These are phyloP conservation scores for Dunaliella salina DNA, from an alignment of 163 green algal genomes.

Conservation along the genomic window DNA sequence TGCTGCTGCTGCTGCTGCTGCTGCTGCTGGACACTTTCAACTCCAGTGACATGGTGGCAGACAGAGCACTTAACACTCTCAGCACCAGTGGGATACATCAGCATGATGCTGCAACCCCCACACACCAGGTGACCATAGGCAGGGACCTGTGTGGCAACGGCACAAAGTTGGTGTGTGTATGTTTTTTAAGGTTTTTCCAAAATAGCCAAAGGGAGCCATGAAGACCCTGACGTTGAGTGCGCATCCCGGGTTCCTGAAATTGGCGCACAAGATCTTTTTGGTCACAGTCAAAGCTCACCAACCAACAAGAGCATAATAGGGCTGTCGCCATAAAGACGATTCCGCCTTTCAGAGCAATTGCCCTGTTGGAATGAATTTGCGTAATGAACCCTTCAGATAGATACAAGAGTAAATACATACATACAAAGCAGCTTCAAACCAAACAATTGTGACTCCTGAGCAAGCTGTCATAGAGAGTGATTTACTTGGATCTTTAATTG, in stretches of 20 bases:
- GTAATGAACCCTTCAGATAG: too few species aligned
- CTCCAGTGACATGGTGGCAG: slow-evolving; percentile 78
- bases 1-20: neutral
- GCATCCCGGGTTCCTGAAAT: neutral
- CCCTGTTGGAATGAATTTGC: too few species aligned
- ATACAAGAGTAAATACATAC: too few species aligned
- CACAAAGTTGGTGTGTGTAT: neutral
- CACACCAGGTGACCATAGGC: slow-evolving; percentile 77
- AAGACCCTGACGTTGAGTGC: neutral
- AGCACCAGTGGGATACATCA: slow-evolving; percentile 84
- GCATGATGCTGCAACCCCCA: slow-evolving; percentile 76
- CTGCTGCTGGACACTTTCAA: neutral
- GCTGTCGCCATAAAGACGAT: too few species aligned
- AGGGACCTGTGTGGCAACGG: slow-evolving; percentile 42
- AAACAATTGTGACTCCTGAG: too few species aligned
- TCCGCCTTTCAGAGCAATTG: too few species aligned
- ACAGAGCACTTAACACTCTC: slow-evolving; percentile 89
- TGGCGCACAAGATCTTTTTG: neutral
- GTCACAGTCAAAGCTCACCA: too few species aligned
- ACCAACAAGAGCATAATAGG: too few species aligned
- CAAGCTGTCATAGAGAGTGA: too few species aligned
- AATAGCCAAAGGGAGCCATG: neutral
- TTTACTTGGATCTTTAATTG: too few species aligned
- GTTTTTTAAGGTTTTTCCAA: too few species aligned
- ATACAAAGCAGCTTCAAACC: too few species aligned